phyloP scores from a whole-genome alignment of 1,284 basidiomycete genomes.

The Apiotrichum mycotoxinovorans region DNA sequence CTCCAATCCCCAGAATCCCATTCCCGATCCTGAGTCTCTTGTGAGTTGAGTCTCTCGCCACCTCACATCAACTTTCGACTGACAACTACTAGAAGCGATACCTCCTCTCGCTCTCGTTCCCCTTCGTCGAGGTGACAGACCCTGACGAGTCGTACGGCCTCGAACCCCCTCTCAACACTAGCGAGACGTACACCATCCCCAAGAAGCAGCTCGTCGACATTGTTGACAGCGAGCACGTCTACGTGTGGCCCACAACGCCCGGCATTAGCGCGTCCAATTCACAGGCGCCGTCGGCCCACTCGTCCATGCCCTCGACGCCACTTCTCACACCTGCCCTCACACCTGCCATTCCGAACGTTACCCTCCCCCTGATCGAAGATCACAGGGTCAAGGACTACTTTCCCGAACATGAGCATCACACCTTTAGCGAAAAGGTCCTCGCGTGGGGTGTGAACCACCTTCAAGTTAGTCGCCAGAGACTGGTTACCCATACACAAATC shows the following conservation, averaged over 20 bases:
- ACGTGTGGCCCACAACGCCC: neutral
- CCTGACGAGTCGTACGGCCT: neutral
- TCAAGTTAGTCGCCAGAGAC: neutral
- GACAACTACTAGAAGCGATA: neutral
- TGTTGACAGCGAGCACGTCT: neutral
- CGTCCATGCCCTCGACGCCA: neutral
- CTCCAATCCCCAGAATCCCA: neutral
- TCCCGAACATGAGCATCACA: neutral
- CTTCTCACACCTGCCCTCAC: neutral
- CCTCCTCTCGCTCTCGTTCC: slow-evolving; percentile 1
- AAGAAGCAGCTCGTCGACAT: neutral
- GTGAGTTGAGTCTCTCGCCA: no score
- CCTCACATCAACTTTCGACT: no score
- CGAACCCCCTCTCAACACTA: neutral
- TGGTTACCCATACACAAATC: neutral
- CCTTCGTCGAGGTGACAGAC: neutral
- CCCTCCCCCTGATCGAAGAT: neutral
- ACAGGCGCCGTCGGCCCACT: neutral
- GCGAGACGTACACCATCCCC: neutral
- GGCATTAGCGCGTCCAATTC: neutral
- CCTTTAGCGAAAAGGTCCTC: neutral
- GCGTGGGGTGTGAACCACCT: slow-evolving; percentile 3
- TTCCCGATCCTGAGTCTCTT: neutral
- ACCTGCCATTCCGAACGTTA: neutral
- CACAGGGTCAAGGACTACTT: neutral